Evolutionary conservation across 2,329 filamentous ascomycete genomes (phyloP), one percentile per base, ranked within the genome.

Genomic region (Alternaria brassicicola): DNA sequence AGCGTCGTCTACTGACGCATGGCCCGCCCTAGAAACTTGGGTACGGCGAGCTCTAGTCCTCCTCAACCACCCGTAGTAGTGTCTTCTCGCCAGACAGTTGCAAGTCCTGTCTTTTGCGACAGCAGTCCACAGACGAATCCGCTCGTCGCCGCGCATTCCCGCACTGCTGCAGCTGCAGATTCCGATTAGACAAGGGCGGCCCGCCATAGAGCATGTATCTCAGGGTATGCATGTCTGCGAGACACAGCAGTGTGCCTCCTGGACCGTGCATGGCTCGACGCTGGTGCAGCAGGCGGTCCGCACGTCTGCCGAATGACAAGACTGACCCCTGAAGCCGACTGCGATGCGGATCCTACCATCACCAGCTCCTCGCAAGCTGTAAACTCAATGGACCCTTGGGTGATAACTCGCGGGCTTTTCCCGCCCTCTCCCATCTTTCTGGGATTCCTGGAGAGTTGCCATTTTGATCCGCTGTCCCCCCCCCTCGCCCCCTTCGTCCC

Each of bases 331-430:
- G 59, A 51, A 50, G 55, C 55, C 51, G 38, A 55, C 51, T 58
- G 49, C 46, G 33, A 55, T 38, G 51, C 51, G 55, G 45, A 58
- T 58, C 51, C 38, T 55, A 45, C 47, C 51, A 54, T 21, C 38
- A 48, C 55, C 43, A 63, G 53, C 57, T 52, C 46, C 57, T 58
- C 54, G 52, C 51, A 57, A 50, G 60, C 53, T 50, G 52, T 52
- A 56, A 59, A 52, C 47, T 57, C 60, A 28, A 59, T 54, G 48
- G 41, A 60, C 43, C 52, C 42, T 23, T 39, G 42, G 52, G 47
- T 59, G 62, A 64, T 57, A 57, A 56, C 31, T 53, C 26, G 31
- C 38, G 50, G 36, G 41, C 19, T 55, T 55, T 52, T 50, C 49
- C 52, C 45, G 51, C 41, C 36, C 38, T 43, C 43, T 54, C 35